Evolutionary conservation across 768 basidiomycete genomes (phyloP), one percentile per base, ranked within the genome.

Genomic region (Holtermannia corniformis): DNA sequence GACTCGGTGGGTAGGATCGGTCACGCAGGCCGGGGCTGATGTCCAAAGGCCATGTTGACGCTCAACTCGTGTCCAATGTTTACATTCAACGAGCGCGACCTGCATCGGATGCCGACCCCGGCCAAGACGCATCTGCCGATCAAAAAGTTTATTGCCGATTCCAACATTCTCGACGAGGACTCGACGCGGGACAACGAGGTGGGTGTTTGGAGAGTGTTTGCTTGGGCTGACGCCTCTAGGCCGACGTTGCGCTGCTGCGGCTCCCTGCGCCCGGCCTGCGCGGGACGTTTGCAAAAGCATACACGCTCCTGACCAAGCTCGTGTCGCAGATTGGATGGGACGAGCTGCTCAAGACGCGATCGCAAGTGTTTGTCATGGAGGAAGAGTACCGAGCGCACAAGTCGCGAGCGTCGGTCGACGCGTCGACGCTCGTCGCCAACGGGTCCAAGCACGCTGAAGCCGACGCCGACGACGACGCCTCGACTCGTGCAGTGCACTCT

Each of bases 51-150:
- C 0, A 76, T 97, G 13, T 77, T 96, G 41, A 95, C 93, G 1
- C 81, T 96, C 46, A 96, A 96, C 68, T 96, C 92, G n/a, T 96
- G 95, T 75, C 92, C 93, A 2, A 97, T 99, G 95, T 99, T 99
- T 75, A 97, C 95, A 5, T 97, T 87, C 75, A 95, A 95, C 65
- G 93, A 95, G 42, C 83, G 92, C 20, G 95, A 99, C 71, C 78
- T 84, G 2, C 95, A 99, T 68, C 81, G 91, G 3, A 81, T 80
- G 69, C 81, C 96, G 10, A 77, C 85, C 1, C 82, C 91, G 16
- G 76, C 84, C 1, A 81, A 83, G 55, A 79, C 91, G 4, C 88
- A 92, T 71, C 77, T 95, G 0, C 95, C 95, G 1, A 81, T 86
- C 68, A 85, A 85, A 58, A 80, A 83, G 50, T 81, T 84, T 43